These are phyloP conservation scores for Malassezia equina DNA, from an alignment of 1,284 basidiomycete species.

Conservation along the genomic window DNA sequence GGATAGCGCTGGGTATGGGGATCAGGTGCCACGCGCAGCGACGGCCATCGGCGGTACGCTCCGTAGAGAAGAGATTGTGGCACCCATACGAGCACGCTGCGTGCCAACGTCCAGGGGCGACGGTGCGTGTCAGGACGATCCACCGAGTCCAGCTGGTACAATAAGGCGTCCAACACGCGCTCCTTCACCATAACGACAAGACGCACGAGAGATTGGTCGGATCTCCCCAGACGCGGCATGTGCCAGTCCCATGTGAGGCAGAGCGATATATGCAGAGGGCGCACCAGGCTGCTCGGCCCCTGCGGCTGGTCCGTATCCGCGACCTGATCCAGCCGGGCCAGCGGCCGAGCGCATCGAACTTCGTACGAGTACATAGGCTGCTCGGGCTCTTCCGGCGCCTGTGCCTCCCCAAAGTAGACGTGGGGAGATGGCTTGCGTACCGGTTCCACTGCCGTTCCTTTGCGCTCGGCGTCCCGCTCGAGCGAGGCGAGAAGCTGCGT, in stretches of 20 bases:
- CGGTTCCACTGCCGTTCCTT: background rate
- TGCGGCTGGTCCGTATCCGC: too few species aligned
- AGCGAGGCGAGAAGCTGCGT: constrained; percentile 4
- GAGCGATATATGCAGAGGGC: background rate
- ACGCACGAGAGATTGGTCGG: background rate
- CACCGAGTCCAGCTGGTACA: background rate
- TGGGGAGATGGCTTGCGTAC: background rate
- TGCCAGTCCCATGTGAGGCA: constrained; percentile 3
- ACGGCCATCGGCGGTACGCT: background rate
- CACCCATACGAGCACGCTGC: background rate
- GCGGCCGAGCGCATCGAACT: too few species aligned
- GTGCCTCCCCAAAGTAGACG: constrained; percentile 14
- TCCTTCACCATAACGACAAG: background rate
- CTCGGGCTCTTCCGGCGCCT: background rate
- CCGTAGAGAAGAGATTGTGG: background rate
- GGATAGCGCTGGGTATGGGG: background rate
- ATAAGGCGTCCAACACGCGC: background rate
- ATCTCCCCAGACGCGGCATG: background rate
- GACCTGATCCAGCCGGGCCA: too few species aligned
- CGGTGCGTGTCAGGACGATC: background rate
- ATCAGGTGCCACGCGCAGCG: background rate
- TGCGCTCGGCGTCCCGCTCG: background rate
- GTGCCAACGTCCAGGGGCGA: background rate
- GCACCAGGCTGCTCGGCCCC: background rate
- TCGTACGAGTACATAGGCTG: constrained; percentile 4